Evolutionary conservation across 129 eudicot species (phyloP).

Genomic region (Lonicera japonica): DNA sequence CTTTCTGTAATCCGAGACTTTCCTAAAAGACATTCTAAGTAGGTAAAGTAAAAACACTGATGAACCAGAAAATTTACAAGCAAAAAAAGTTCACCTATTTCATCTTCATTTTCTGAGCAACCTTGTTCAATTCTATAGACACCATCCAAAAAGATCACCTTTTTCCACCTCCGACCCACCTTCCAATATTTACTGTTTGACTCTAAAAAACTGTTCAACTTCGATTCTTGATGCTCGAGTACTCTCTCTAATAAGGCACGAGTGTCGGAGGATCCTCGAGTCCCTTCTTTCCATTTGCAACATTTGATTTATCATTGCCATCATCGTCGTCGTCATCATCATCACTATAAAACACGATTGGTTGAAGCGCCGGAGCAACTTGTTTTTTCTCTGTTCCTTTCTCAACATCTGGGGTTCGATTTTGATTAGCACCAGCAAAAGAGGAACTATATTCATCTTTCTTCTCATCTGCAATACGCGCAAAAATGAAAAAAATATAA

Average conservation of each 20-base stretch:
- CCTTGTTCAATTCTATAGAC: not conserved
- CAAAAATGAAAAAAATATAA: too few species aligned
- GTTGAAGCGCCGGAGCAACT: too few species aligned
- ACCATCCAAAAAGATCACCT: not conserved
- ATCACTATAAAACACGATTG: too few species aligned
- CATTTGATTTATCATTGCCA: conserved; percentile 13
- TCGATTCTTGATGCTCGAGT: too few species aligned
- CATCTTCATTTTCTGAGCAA: too few species aligned
- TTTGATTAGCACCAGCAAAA: too few species aligned
- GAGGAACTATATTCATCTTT: too few species aligned
- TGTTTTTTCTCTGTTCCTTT: too few species aligned
- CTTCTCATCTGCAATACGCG: too few species aligned
- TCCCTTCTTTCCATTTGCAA: conserved; percentile 16
- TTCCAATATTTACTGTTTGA: conserved; percentile 27
- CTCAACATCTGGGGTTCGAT: too few species aligned
- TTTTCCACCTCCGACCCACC: not conserved
- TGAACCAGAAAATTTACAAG: not conserved
- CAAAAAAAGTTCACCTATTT: not conserved
- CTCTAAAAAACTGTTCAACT: too few species aligned
- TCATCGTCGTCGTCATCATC: conserved; percentile 4
- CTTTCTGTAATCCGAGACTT: not conserved
- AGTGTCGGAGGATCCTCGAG: conserved; percentile 16
- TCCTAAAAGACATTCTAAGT: not conserved
- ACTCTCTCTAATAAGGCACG: too few species aligned
- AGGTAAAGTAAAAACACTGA: not conserved